Conservation (phyloP, 306 rosid genomes). For the Betula pendula region DNA sequence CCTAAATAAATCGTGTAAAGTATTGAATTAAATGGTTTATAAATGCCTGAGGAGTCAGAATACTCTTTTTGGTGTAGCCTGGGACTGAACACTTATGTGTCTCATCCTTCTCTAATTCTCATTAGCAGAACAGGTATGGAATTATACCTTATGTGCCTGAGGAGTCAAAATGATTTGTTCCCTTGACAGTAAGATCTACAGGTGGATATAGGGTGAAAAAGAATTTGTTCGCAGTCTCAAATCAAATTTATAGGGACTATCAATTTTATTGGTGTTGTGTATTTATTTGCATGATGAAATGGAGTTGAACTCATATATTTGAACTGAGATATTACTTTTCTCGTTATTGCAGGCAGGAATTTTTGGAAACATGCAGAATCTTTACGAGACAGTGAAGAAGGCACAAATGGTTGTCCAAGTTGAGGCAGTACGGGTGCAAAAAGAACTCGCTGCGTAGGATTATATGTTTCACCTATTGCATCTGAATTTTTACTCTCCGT, state of each 20-base stretch:
- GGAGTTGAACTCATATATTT: not conserved
- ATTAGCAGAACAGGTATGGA: not conserved
- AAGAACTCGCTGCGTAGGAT: slow-evolving; percentile 76
- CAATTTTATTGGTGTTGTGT: not conserved
- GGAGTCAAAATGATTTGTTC: not conserved
- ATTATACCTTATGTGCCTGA: not conserved
- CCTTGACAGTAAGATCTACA: not conserved
- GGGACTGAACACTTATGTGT: not conserved
- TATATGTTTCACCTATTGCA: slow-evolving; percentile 22
- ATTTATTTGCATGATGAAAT: not conserved
- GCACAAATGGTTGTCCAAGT: slow-evolving; percentile 89
- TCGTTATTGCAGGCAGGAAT: slow-evolving; percentile 64
- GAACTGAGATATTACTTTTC: slow-evolving; percentile 21
- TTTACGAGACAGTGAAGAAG: slow-evolving; percentile 76
- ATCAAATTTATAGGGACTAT: not conserved
- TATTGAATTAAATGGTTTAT: not conserved
- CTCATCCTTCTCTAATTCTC: not conserved
- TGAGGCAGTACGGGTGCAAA: slow-evolving; percentile 83
- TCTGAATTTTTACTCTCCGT: slow-evolving; percentile 10
- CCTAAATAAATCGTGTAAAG: not conserved
- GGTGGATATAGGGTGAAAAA: not conserved
- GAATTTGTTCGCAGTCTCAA: not conserved
- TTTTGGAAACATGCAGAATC: slow-evolving; percentile 77
- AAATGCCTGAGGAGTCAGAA: not conserved
- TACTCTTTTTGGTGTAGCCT: not conserved